phyloP scores from a whole-genome alignment of 441 rosid genomes.

The Raphanus hybrid region DNA sequence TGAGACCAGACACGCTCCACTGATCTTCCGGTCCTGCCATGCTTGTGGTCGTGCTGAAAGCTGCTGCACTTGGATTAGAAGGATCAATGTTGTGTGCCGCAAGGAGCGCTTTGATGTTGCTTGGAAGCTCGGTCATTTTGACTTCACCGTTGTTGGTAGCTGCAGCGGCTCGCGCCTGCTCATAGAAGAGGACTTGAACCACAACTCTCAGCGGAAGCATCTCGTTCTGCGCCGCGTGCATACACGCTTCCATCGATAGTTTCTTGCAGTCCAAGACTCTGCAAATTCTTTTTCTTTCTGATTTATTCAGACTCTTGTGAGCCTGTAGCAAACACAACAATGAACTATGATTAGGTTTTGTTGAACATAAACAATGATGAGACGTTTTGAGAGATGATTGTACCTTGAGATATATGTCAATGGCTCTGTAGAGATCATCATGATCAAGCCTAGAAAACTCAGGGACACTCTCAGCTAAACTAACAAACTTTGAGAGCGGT shows the following conservation, averaged over 20 bases:
- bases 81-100: conserved; percentile 78
- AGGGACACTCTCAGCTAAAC: conserved; percentile 63
- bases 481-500: conserved; percentile 64
- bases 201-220: conserved; percentile 72
- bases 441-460: conserved; percentile 70
- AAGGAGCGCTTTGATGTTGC: conserved; percentile 85
- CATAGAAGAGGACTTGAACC: conserved; percentile 78
- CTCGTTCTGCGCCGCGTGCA: conserved; percentile 82
- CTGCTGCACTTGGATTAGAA: conserved; percentile 63
- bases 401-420: conserved; percentile 83
- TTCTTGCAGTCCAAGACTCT: conserved; percentile 73
- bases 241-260: conserved; percentile 74
- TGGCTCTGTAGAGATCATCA: conserved; percentile 73
- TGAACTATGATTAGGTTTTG: background rate
- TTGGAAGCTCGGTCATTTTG: conserved; percentile 76
- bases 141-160: conserved; percentile 52
- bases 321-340: conserved; percentile 45
- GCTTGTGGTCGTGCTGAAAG: conserved; percentile 73
- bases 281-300: conserved; percentile 68
- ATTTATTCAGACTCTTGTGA: conserved; percentile 65
- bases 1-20: conserved; percentile 94
- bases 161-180: conserved; percentile 78
- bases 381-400: background rate
- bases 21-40: conserved; percentile 68
- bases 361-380: background rate